Evolutionary conservation across 2,329 filamentous ascomycete species (phyloP), one percentile per base, ranked within the genome.

Genomic region (Ophiocordyceps camponoti-rufipedis): DNA sequence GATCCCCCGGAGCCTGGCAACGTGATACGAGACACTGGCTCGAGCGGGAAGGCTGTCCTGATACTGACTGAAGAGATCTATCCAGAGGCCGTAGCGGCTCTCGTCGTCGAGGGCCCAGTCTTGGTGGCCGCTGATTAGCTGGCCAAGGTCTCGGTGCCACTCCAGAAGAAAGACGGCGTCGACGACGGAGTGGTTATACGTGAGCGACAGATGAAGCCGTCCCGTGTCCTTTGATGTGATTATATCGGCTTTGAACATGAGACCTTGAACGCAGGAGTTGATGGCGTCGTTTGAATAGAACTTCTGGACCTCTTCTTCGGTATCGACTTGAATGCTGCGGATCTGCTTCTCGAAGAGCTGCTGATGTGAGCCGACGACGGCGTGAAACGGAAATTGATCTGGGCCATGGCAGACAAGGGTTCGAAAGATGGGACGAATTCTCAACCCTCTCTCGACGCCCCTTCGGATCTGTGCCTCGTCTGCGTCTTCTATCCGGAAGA

Each of bases 111-210:
- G 46, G 0, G 48, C n/a, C 1, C 47, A 28, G 5, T 52, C 29
- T 2, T 35, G 45, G 4, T 45, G 19, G 35, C 57, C 47, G 31
- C 49, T 44, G 6, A 64, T 54, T 32, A 57, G 52, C 4, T 50
- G 53, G 45, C 60, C 57, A 2, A 64, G 52, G 41, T 64, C 58
- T 38, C 55, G 53, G 32, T 61, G 54, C 53, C 55, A 60, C 4
- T 58, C 52, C 12, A 57, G 50, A 8, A 64, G 49, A 1, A 55
- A 59, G 41, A 63, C 41, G 13, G 58, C 61, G 47, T 64, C 62
- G 28, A 62, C 53, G 35, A 59, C 49, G 40, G 59, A 60, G 48
- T 64, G 62, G 45, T 56, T 63, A 44, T 59, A 61, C 0, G 55
- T 59, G 41, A 61, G 48, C 16, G 49, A 46, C 12, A 64, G 48